Percentiles rank a stretch among this genome's conserved stretches.
These are phyloP conservation scores for Dictyostelium intermedium DNA, from an alignment of 78 protist genomes.

Conservation along the genomic window DNA sequence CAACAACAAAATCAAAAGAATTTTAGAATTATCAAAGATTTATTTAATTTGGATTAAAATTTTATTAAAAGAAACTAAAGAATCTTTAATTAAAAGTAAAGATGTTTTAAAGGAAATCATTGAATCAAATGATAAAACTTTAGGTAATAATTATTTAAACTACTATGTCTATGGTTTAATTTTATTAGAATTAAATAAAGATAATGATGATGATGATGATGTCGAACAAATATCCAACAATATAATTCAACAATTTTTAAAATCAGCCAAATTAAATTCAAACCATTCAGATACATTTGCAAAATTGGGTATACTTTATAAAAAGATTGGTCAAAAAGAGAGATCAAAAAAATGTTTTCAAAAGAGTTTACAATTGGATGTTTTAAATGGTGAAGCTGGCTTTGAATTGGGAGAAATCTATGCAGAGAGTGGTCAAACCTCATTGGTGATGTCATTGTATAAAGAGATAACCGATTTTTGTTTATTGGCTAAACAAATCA, in stretches of 20 bases:
- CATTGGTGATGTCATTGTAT: slow-evolving; percentile 35
- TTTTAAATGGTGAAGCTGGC: slow-evolving; percentile 64
- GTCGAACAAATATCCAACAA: neutral
- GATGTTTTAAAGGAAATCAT: neutral
- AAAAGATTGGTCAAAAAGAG: neutral
- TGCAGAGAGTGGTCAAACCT: slow-evolving; percentile 11
- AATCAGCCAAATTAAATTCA: slow-evolving; percentile 64
- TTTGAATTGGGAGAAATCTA: slow-evolving; percentile 9
- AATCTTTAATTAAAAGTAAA: neutral
- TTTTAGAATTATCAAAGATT: neutral
- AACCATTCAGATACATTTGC: slow-evolving; percentile 36
- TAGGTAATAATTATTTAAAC: neutral
- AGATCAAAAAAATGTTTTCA: slow-evolving; percentile 78
- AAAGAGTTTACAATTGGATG: slow-evolving; percentile 67
- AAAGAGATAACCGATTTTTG: slow-evolving; percentile 40
- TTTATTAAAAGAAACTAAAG: neutral
- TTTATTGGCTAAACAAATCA: neutral
- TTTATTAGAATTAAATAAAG: neutral
- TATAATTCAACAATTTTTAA: slow-evolving; percentile 3
- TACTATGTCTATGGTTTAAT: neutral
- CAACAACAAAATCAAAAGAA: neutral
- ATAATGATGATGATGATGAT: neutral
- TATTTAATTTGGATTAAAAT: neutral
- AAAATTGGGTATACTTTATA: slow-evolving; percentile 33
- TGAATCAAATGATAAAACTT: neutral